These are phyloP conservation scores for Beauveria brongniartii DNA, from an alignment of 2,329 filamentous ascomycete genomes.

Conservation along the genomic window DNA sequence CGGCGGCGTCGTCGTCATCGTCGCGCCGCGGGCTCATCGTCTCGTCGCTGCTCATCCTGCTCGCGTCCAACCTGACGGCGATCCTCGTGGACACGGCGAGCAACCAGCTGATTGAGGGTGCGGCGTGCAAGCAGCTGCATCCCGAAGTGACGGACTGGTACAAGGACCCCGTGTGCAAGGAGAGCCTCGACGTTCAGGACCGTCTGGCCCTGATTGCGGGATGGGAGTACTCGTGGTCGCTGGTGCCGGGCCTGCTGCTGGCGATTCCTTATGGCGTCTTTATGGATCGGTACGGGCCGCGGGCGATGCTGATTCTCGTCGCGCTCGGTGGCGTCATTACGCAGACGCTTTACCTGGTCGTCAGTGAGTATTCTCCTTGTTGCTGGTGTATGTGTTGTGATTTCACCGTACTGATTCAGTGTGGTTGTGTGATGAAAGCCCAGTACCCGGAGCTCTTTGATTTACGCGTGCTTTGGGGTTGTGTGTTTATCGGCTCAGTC, in stretches of 20 bases:
- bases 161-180: slow-evolving; percentile 2
- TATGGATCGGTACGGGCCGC: not conserved
- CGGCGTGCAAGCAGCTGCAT: slow-evolving; percentile 5
- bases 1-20: no score
- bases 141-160: not conserved
- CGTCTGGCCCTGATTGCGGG: slow-evolving; percentile 2
- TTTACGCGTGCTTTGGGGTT: not conserved
- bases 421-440: not conserved
- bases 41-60: not conserved
- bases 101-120: slow-evolving; percentile 7
- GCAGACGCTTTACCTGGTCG: not conserved
- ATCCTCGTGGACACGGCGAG: not conserved
- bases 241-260: not conserved
- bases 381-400: no score
- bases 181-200: slow-evolving; percentile 2
- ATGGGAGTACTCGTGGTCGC: not conserved
- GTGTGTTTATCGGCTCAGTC: not conserved
- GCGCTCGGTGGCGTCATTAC: not conserved
- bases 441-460: not conserved
- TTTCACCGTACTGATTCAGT: not conserved
- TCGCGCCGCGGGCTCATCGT: not conserved
- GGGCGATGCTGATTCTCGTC: not conserved
- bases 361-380: not conserved
- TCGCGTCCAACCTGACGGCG: not conserved
- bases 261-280: slow-evolving; percentile 6